These are phyloP conservation scores for Panicum miliaceum DNA, from an alignment of 176 grass and related monocot genomes.

Conservation along the genomic window DNA sequence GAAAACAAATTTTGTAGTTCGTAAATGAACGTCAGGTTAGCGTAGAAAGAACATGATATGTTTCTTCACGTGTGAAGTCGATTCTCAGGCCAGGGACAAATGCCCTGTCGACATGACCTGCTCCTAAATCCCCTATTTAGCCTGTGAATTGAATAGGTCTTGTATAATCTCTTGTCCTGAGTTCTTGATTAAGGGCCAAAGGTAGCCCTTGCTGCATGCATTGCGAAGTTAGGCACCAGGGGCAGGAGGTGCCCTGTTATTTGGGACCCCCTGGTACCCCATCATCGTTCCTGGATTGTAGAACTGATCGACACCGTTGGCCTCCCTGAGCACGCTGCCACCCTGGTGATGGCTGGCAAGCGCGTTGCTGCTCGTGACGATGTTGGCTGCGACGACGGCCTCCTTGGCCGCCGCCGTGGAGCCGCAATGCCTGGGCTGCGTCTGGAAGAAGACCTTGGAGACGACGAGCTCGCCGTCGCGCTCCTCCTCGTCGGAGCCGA, in stretches of 20 bases:
- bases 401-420: conserved; percentile 16
- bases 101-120: background rate
- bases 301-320: conserved; percentile 45
- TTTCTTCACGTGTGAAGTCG: background rate
- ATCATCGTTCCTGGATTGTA: conserved; percentile 49
- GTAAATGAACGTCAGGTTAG: conserved; percentile 23
- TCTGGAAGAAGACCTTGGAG: conserved; percentile 95
- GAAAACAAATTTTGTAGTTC: background rate
- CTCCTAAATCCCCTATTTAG: conserved; percentile 22
- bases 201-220: conserved; percentile 54
- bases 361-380: background rate
- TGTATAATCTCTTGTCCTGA: background rate
- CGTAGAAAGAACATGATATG: background rate
- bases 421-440: conserved; percentile 82
- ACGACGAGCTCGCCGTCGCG: conserved; percentile 90
- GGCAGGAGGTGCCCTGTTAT: conserved; percentile 32
- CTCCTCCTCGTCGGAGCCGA: conserved; percentile 84
- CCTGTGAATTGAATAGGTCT: background rate
- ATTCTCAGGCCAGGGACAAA: conserved; percentile 5
- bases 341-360: conserved; percentile 34
- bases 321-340: conserved; percentile 37
- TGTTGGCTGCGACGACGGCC: background rate
- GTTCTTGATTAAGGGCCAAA: conserved; percentile 56
- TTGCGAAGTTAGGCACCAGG: conserved; percentile 46
- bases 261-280: conserved; percentile 54